These are phyloP conservation scores for Lactarius hatsudake DNA, from an alignment of 768 basidiomycete species.

Conservation along the genomic window DNA sequence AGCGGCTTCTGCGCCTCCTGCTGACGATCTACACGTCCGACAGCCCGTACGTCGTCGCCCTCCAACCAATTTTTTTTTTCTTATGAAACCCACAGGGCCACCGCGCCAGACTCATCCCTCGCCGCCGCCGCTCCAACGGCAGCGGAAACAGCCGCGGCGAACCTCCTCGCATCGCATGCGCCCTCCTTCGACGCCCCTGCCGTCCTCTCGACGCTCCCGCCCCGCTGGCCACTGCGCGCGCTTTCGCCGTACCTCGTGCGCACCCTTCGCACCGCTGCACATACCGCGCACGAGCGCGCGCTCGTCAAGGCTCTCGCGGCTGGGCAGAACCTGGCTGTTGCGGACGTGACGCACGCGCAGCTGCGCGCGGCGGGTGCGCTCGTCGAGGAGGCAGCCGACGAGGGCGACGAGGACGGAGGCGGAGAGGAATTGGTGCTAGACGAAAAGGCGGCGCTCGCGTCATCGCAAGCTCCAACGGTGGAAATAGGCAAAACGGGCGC, in stretches of 20 bases:
- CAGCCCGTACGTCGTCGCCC: conserved; percentile 41
- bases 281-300: conserved; percentile 64
- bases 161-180: conserved; percentile 59
- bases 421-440: conserved; percentile 12
- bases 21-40: conserved; percentile 81
- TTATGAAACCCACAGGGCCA: background rate
- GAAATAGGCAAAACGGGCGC: conserved; percentile 5
- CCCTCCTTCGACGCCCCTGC: conserved; percentile 76
- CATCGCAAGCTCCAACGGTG: background rate
- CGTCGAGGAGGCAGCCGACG: conserved; percentile 13
- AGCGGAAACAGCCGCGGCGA: background rate
- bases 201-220: conserved; percentile 70
- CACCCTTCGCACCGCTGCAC: conserved; percentile 31
- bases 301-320: conserved; percentile 76
- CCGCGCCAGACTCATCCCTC: background rate
- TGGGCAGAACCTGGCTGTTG: conserved; percentile 71
- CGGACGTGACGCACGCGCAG: conserved; percentile 12
- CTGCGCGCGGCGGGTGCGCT: conserved; percentile 17
- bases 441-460: conserved; percentile 8
- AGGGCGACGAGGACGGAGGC: background rate
- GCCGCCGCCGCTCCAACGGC: too few species aligned
- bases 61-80: background rate
- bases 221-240: conserved; percentile 72
- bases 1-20: conserved; percentile 62
- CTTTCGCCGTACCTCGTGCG: conserved; percentile 34